Conservation (phyloP, 2,329 filamentous ascomycete genomes). For the Pseudocercospora cruenta region DNA sequence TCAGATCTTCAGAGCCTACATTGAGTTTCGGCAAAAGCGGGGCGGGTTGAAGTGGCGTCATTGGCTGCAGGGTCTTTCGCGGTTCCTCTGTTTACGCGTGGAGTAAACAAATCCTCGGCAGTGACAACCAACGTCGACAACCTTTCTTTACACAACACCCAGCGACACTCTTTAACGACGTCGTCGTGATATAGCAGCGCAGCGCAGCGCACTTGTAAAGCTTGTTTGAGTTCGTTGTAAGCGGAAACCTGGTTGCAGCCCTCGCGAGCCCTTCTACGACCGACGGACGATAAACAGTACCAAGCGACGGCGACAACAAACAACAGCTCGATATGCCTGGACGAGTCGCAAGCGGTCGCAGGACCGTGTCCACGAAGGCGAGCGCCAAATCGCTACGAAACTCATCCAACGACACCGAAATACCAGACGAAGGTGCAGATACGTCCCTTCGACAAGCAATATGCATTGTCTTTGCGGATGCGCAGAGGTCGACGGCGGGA, state of each 20-base stretch:
- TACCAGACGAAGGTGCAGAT: conserved; percentile 73
- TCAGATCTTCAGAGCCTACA: not conserved
- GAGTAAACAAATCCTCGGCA: conserved; percentile 5
- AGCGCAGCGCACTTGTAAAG: too few relatives aligned
- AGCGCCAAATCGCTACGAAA: conserved; percentile 29
- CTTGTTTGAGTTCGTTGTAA: too few relatives aligned
- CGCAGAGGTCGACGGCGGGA: conserved; percentile 85
- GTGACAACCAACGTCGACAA: conserved; percentile 8
- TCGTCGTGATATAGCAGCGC: too few relatives aligned
- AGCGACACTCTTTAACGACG: too few relatives aligned
- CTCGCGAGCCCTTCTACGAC: conserved; percentile 1
- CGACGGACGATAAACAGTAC: too few relatives aligned
- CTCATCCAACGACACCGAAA: conserved; percentile 40
- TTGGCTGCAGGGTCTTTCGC: conserved; percentile 12
- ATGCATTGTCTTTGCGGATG: conserved; percentile 60
- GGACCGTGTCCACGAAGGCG: conserved; percentile 26
- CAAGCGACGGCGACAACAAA: conserved; percentile 49
- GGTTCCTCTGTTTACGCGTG: conserved; percentile 21
- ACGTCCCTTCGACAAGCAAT: conserved; percentile 75
- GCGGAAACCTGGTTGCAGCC: not conserved
- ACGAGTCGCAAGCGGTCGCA: conserved; percentile 34
- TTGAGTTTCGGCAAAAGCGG: conserved; percentile 8
- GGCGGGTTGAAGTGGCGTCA: conserved; percentile 10
- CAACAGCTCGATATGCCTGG: conserved; percentile 33
- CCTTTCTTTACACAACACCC: not conserved